Conservation (phyloP, 257 asterid genomes). For the Sherardia arvensis region DNA sequence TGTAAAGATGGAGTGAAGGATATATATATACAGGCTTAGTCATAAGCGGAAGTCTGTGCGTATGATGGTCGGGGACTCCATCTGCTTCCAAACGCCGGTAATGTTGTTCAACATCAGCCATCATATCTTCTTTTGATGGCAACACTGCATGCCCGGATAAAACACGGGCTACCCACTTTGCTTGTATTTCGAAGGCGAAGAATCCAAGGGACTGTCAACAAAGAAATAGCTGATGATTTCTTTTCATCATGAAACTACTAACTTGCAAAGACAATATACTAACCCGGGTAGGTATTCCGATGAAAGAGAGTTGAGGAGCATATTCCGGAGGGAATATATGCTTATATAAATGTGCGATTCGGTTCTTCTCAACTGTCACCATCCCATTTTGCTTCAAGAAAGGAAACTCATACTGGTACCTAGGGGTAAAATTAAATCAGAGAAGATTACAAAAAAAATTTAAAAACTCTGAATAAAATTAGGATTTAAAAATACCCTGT, state of each 20-base stretch:
- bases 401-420: conserved; percentile 40
- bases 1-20: too few relatives aligned
- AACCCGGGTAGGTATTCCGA: conserved; percentile 29
- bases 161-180: conserved; percentile 48
- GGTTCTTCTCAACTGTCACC: conserved; percentile 35
- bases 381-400: conserved; percentile 50
- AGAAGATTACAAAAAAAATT: neutral
- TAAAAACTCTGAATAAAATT: too few relatives aligned
- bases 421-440: conserved; percentile 8
- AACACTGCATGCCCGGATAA: conserved; percentile 35
- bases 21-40: too few relatives aligned
- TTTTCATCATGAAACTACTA: too few relatives aligned
- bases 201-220: conserved; percentile 12
- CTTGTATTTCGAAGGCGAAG: conserved; percentile 39
- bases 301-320: conserved; percentile 51
- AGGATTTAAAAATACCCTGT: conserved; percentile 33
- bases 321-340: conserved; percentile 53
- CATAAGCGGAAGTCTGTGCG: conserved; percentile 8
- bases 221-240: neutral
- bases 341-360: conserved; percentile 56
- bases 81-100: conserved; percentile 33
- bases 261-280: neutral
- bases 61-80: conserved; percentile 20
- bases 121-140: conserved; percentile 42
- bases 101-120: conserved; percentile 26